phyloP scores from a whole-genome alignment of 495 filamentous ascomycete species.

The Bacidia rubella region DNA sequence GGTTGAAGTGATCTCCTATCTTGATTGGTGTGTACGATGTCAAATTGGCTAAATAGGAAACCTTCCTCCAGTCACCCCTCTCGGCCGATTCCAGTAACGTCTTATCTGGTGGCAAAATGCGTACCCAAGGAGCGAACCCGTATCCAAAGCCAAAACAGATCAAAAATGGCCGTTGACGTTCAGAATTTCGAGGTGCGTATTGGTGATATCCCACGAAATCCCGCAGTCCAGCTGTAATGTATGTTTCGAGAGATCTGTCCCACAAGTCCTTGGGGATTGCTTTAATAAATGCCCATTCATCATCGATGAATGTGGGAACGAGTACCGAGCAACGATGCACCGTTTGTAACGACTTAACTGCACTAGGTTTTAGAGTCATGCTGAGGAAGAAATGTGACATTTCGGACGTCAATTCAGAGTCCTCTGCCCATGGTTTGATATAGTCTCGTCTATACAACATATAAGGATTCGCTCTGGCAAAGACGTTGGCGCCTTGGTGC shows the following conservation, averaged over 20 bases:
- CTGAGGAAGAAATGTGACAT: background rate
- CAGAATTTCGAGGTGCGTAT: background rate
- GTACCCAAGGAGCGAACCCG: background rate
- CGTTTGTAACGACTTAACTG: background rate
- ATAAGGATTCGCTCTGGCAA: background rate
- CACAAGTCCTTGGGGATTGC: background rate
- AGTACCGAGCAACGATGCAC: background rate
- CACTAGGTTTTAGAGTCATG: background rate
- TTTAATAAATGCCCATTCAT: background rate
- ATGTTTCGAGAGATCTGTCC: background rate
- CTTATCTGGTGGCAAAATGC: background rate
- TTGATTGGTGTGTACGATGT: too few relatives aligned
- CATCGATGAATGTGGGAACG: background rate
- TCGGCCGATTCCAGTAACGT: too few relatives aligned
- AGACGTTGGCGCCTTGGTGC: background rate
- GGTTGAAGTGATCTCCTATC: too few relatives aligned
- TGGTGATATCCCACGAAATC: background rate
- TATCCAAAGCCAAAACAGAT: background rate
- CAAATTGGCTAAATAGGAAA: too few relatives aligned
- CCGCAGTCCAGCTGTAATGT: background rate
- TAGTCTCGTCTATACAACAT: too few relatives aligned
- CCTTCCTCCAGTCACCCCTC: too few relatives aligned
- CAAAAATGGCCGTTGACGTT: background rate
- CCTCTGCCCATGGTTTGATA: background rate
- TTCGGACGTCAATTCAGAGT: background rate